Conservation (phyloP, 129 eudicot genomes). For the Flaveria ramosissima region DNA sequence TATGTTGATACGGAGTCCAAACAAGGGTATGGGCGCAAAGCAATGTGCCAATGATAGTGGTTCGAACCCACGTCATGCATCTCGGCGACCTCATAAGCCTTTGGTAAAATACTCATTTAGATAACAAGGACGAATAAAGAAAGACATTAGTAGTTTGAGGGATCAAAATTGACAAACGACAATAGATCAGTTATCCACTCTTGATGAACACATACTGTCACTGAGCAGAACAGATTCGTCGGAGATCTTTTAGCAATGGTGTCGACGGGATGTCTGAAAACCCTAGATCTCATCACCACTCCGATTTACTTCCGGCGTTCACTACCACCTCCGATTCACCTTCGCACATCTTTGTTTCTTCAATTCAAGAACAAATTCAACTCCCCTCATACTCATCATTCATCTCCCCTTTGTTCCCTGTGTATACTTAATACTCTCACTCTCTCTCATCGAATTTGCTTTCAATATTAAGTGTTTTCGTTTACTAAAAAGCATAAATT, state of each 20-base stretch:
- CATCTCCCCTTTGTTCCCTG: conserved; percentile 40
- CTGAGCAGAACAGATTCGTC: conserved; percentile 3
- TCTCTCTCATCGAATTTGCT: not conserved
- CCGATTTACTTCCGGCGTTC: conserved; percentile 40
- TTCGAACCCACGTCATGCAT: no score
- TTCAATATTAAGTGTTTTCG: no score
- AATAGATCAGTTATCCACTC: not conserved
- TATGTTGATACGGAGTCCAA: no score
- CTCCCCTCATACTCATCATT: not conserved
- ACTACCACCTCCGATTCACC: conserved; percentile 32
- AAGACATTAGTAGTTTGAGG: no score
- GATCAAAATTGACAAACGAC: not conserved
- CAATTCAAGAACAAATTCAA: conserved; percentile 32
- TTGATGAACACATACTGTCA: not conserved
- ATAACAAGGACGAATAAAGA: no score
- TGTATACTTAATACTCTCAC: conserved; percentile 22
- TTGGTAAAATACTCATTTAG: no score
- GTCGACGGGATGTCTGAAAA: conserved; percentile 29
- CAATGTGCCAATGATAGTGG: no score
- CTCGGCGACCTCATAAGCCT: no score
- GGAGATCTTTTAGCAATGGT: conserved; percentile 11
- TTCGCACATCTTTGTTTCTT: conserved; percentile 38
- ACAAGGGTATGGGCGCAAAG: no score
- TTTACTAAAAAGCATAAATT: not conserved
- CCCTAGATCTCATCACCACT: conserved; percentile 46